Evolutionary conservation across 169 alveolate species (phyloP), one percentile per base, ranked within the genome.

Genomic region (Plasmodium blacklocki): DNA sequence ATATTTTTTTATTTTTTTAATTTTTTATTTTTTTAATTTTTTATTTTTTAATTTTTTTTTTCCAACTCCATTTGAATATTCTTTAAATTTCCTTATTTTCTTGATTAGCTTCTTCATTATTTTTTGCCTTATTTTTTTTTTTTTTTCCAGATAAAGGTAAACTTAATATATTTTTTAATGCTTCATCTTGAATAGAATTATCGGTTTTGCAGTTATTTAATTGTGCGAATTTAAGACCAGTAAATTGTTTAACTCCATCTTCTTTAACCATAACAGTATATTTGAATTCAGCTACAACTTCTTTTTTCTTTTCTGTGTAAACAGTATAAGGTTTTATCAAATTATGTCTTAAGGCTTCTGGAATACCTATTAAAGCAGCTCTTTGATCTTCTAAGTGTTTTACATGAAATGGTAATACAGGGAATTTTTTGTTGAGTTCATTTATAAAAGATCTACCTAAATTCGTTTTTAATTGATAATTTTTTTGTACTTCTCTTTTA

Each of bases 291-390:
- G 99, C 98, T 15, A 98, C 99, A 72, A 94, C 67, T 74, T 97
- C 99, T 54, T 97, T 97, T 73, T 94, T 85, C 90, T 97, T 97
- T 86, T 96, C 99, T 19, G 96, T 88, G 49, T 96, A 89, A 45
- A 98, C 99, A 26, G 97, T 98, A 93, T 97, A 98, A 39, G 98
- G 97, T 70, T 97, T 95, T 21, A 98, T 93, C 73, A 98, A 94
- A 73, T 97, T 98, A 89, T 98, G 99, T 75, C 98, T 96, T 73
- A 97, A 76, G 52, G 99, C 98, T 94, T 98, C 99, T 52, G 98
- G 97, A 45, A 98, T 98, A 11, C 99, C 99, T 52, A 96, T 94
- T 93, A 97, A 80, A 2, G 94, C 92, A 15, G 93, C 96, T 60
- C 96, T 78, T 73, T 95, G 96, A 85, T 94, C 97, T 50, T 96